Percentiles rank a stretch among this genome's conserved stretches.
Conservation (phyloP, 75 land plant genomes). For the Larix kaempferi region DNA sequence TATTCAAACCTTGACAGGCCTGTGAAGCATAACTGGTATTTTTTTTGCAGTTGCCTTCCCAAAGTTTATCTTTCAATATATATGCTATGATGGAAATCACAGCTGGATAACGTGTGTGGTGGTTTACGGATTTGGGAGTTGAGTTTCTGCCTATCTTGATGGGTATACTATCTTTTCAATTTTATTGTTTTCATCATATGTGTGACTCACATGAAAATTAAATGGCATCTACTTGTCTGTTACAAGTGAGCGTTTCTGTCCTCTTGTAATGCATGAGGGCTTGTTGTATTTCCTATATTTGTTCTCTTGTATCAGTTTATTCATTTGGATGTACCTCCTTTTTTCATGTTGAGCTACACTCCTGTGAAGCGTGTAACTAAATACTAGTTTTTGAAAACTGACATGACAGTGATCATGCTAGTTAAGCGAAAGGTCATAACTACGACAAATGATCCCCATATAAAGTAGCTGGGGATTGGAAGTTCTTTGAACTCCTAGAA, state of each 20-base stretch:
- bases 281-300: not conserved
- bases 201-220: not conserved
- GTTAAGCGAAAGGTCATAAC: not conserved
- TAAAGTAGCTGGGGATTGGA: not conserved
- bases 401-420: not conserved
- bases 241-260: not conserved
- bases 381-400: not conserved
- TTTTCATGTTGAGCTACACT: not conserved
- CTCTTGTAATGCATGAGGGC: not conserved
- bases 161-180: not conserved
- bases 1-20: too few relatives aligned
- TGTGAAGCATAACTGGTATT: too few relatives aligned
- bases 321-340: not conserved
- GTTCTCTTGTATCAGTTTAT: not conserved
- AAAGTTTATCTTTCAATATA: too few relatives aligned
- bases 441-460: not conserved
- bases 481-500: not conserved
- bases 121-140: not conserved
- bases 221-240: not conserved
- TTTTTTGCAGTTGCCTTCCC: too few relatives aligned
- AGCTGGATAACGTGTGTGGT: constrained; percentile 1
- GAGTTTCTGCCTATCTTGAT: not conserved
- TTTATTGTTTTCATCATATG: not conserved
- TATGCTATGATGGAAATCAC: not conserved
- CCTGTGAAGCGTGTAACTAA: too few relatives aligned